Conservation (phyloP, 306 rosid genomes). For the Oxytropis ochrocephala region DNA sequence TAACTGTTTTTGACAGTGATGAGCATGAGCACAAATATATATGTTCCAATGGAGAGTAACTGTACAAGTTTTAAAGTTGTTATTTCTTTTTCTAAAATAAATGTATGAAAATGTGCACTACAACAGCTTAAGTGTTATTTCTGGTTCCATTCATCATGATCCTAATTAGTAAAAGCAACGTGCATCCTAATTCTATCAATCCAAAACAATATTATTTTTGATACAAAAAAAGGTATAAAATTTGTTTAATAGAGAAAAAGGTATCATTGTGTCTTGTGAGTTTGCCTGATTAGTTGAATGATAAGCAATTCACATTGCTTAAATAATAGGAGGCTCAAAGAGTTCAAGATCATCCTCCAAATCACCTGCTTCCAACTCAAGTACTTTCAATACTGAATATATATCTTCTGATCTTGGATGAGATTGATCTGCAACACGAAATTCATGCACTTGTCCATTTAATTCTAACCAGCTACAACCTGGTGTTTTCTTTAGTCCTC, state of each 20-base stretch:
- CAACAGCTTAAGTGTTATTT: too few relatives aligned
- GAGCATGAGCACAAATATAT: too few relatives aligned
- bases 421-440: constrained; percentile 65
- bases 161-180: background rate
- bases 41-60: too few relatives aligned
- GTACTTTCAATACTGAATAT: constrained; percentile 33
- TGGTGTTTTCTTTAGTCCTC: constrained; percentile 61
- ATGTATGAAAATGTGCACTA: too few relatives aligned
- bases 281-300: background rate
- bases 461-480: constrained; percentile 76
- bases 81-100: too few relatives aligned
- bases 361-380: constrained; percentile 51
- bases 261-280: background rate
- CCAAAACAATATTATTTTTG: background rate
- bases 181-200: background rate
- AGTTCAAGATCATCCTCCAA: constrained; percentile 21
- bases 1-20: too few relatives aligned
- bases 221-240: background rate
- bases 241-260: background rate
- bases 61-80: too few relatives aligned
- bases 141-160: too few relatives aligned
- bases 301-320: constrained; percentile 10
- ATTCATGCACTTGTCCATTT: constrained; percentile 53
- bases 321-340: background rate
- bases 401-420: constrained; percentile 58